Evolutionary conservation across 768 basidiomycete species (phyloP), one percentile per base, ranked within the genome.

Genomic region (Panus rudis): DNA sequence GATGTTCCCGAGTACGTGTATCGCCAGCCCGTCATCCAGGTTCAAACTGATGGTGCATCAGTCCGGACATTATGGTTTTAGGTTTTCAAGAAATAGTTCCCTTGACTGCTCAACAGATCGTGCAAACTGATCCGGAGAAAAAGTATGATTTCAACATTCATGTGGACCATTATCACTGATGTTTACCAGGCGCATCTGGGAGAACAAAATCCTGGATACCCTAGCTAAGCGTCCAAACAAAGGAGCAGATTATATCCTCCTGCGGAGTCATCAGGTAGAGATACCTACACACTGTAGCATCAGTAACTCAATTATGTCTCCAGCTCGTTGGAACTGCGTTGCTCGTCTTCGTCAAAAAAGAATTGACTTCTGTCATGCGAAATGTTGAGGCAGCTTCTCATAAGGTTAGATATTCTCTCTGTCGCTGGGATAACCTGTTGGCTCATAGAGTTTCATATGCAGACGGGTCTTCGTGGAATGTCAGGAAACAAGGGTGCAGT

Each of bases 11-110:
- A 84, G 81, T 82, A 52, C 33, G 74, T 66, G 21, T 34, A 22
- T 12, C 2, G 14, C 23, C 7, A 17, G 28, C 24, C 31, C 4
- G 13, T 46, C 13, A 46, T 20, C 21, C 5, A 8, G 33, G 33
- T 35, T 7, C 23, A 10, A 2, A 16, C 11, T 28, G 2, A 2
- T 22, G 28, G 14, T 14, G 22, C n/a, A 5, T 16, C 24, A 88
- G 87, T 33, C 92, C 92, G 5, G 92, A 97, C 57, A 79, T 98
- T 48, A 83, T 94, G 58, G 82, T 82, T 17, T 69, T 97, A 22
- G 90, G 88, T 2, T 96, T 97, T 59, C 93, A 99, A 63, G 96
- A 99, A 63, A 92, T 99, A 41, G 96, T 99, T 0, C 92, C 92
- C 4, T 74, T 99, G 37, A 97, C 91, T n/a, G 91, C 96, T 3